These are phyloP conservation scores for Exidia glandulosa DNA, from an alignment of 768 basidiomycete genomes.

Conservation along the genomic window DNA sequence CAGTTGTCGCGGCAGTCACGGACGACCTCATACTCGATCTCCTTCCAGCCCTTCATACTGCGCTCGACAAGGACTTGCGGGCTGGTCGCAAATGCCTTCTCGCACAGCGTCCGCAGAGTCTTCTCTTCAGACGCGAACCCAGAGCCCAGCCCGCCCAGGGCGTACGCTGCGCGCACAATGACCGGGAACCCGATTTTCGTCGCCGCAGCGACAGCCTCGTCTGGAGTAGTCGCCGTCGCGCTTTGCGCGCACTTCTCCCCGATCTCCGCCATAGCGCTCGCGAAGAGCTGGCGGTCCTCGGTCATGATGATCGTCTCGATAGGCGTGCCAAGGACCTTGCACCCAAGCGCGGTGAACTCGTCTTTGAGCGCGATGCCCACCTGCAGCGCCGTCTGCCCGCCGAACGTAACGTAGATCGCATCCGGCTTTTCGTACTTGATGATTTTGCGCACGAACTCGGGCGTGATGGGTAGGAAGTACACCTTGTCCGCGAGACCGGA, in stretches of 20 bases:
- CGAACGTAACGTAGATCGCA: conserved; percentile 97
- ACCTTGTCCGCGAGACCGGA: conserved; percentile 98
- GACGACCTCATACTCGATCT: conserved; percentile 99
- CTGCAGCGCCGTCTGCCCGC: conserved; percentile 93
- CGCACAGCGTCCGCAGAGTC: conserved; percentile 81
- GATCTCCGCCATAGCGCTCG: conserved; percentile 87
- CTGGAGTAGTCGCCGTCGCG: conserved; percentile 70
- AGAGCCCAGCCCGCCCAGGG: conserved; percentile 88
- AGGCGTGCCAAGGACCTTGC: conserved; percentile 89
- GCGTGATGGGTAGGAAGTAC: conserved; percentile 97
- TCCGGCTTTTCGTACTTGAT: conserved; percentile 99
- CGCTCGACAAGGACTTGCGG: conserved; percentile 98
- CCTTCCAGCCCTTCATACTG: conserved; percentile 99
- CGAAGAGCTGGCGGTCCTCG: conserved; percentile 92
- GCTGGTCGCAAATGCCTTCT: conserved; percentile 93
- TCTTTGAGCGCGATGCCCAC: conserved; percentile 98
- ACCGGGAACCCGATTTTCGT: conserved; percentile 83
- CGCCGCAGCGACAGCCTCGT: conserved; percentile 80
- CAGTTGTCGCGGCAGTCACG: conserved; percentile 97
- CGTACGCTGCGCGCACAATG: conserved; percentile 94
- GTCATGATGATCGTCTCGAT: conserved; percentile 96
- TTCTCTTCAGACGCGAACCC: conserved; percentile 92
- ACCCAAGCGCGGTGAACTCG: conserved; percentile 82
- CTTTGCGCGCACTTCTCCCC: conserved; percentile 93
- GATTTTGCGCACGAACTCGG: conserved; percentile 95